Evolutionary conservation across 345 rosid genomes (phyloP).

Genomic region (Pugionium cornutum): DNA sequence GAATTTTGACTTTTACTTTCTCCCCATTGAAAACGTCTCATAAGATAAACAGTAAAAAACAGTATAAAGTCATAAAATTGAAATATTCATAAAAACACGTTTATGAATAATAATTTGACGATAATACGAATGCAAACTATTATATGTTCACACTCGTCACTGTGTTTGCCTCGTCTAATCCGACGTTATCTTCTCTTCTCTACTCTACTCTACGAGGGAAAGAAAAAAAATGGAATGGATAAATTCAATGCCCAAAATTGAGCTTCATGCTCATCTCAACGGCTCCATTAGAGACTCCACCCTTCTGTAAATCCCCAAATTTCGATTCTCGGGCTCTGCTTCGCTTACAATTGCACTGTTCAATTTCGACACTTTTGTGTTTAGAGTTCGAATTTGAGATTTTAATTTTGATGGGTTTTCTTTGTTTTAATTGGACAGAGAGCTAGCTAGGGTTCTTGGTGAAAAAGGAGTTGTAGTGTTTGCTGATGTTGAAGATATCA

Average conservation of each 20-base stretch:
- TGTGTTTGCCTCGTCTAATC: slow-evolving; percentile 29
- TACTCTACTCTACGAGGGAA: not conserved
- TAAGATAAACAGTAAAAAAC: too few species aligned
- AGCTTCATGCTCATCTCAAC: slow-evolving; percentile 98
- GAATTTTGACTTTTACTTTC: slow-evolving; percentile 9
- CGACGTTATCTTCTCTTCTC: slow-evolving; percentile 17
- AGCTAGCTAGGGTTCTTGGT: slow-evolving; percentile 79
- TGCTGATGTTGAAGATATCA: slow-evolving; percentile 80
- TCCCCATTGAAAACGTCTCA: not conserved
- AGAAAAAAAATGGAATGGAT: slow-evolving; percentile 57
- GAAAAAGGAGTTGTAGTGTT: slow-evolving; percentile 63
- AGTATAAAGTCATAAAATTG: too few species aligned
- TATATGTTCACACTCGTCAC: too few species aligned
- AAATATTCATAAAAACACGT: too few species aligned
- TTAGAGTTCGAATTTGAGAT: not conserved
- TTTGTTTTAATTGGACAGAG: slow-evolving; percentile 47
- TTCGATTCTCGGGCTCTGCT: not conserved
- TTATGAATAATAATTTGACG: too few species aligned
- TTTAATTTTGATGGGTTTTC: slow-evolving; percentile 11
- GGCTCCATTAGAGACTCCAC: slow-evolving; percentile 93
- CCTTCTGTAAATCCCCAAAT: slow-evolving; percentile 53
- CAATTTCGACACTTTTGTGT: not conserved
- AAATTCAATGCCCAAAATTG: slow-evolving; percentile 74
- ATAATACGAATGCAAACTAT: too few species aligned
- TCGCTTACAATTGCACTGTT: slow-evolving; percentile 12